phyloP scores from a whole-genome alignment of 2,329 filamentous ascomycete species.

The Fusarium praegraminearum region DNA sequence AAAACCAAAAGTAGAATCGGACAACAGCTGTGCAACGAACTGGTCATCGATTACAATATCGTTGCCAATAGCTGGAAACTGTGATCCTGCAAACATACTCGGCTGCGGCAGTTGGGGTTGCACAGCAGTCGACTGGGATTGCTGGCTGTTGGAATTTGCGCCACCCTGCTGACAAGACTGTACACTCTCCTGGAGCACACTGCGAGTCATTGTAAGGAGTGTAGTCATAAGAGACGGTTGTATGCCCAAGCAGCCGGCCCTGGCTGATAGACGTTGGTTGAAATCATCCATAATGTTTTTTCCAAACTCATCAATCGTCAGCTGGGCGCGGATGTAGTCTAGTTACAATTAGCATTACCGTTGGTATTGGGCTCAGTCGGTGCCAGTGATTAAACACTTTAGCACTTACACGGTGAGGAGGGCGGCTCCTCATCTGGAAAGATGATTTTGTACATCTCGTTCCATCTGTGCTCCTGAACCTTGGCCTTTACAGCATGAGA shows the following conservation, averaged over 20 bases:
- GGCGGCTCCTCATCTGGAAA: constrained; percentile 20
- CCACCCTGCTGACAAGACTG: neutral
- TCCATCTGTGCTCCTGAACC: constrained; percentile 33
- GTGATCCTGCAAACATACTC: neutral
- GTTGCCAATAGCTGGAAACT: neutral
- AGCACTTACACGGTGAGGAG: constrained; percentile 32
- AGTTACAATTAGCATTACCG: constrained; percentile 8
- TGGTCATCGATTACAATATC: constrained; percentile 3
- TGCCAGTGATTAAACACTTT: constrained; percentile 8
- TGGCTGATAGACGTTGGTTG: neutral
- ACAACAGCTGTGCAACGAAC: neutral
- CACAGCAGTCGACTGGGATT: neutral
- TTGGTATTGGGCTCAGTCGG: neutral
- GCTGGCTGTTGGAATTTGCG: neutral
- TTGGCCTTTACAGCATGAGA: constrained; percentile 1
- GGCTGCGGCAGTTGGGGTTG: neutral
- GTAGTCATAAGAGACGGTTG: neutral
- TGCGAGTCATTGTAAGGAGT: neutral
- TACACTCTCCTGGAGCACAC: constrained; percentile 9
- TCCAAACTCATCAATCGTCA: constrained; percentile 3
- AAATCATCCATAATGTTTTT: constrained; percentile 8
- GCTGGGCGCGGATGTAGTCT: constrained; percentile 21
- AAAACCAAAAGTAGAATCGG: neutral
- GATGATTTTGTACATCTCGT: constrained; percentile 25
- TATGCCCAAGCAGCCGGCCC: neutral